These are phyloP conservation scores for Mycena latifolia DNA, from an alignment of 768 basidiomycete species.

Conservation along the genomic window DNA sequence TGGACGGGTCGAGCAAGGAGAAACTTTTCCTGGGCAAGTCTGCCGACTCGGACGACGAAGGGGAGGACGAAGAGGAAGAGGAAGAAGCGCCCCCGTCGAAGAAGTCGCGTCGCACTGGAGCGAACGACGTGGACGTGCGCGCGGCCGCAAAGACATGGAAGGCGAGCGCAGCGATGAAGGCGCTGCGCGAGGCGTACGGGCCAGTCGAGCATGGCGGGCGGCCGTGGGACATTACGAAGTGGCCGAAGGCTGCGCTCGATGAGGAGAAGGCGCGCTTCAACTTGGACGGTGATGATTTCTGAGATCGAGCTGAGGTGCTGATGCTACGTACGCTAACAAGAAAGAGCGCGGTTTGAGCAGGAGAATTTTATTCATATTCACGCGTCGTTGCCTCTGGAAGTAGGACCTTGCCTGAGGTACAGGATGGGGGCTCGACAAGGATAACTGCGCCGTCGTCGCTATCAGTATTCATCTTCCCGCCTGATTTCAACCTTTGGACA, in stretches of 20 bases:
- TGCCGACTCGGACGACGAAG: conserved; percentile 17
- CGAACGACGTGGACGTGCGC: conserved; percentile 23
- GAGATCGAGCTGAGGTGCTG: neutral
- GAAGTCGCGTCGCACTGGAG: conserved; percentile 6
- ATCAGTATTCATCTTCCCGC: too few species aligned
- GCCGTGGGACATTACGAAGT: conserved; percentile 29
- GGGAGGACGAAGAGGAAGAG: conserved; percentile 18
- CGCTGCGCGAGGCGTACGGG: conserved; percentile 22
- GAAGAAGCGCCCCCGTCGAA: neutral
- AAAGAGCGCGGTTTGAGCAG: too few species aligned
- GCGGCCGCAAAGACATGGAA: conserved; percentile 25
- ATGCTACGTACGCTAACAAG: too few species aligned
- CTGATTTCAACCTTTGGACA: too few species aligned
- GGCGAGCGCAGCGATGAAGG: conserved; percentile 30
- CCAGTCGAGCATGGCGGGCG: conserved; percentile 26
- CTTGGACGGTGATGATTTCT: conserved; percentile 7
- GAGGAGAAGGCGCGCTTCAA: conserved; percentile 4
- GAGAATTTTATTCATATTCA: too few species aligned
- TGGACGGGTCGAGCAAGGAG: conserved; percentile 29
- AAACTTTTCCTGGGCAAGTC: conserved; percentile 25
- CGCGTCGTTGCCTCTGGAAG: too few species aligned
- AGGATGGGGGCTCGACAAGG: too few species aligned
- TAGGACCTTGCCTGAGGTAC: too few species aligned
- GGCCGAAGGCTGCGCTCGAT: neutral
- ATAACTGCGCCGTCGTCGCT: too few species aligned